These are phyloP conservation scores for Exophiala spinifera DNA, from an alignment of 2,329 filamentous ascomycete genomes.

Conservation along the genomic window DNA sequence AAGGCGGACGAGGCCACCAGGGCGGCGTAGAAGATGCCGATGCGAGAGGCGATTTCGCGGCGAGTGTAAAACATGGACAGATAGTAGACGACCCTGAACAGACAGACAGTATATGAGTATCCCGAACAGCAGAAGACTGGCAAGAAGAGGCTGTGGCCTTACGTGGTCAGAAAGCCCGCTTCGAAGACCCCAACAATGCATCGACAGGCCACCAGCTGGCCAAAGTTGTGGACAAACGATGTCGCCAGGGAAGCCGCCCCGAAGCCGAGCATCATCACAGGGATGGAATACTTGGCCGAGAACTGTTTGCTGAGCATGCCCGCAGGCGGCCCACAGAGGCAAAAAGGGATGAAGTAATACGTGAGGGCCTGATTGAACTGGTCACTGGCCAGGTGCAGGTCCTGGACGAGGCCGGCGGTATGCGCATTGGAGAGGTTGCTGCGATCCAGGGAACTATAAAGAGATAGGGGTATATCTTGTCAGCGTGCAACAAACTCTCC, in stretches of 20 bases:
- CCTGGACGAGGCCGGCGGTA: too few species aligned
- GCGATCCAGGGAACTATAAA: too few species aligned
- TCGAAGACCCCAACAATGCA: slow-evolving; percentile 69
- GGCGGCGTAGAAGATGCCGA: slow-evolving; percentile 72
- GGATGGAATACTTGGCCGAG: slow-evolving; percentile 59
- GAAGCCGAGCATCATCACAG: slow-evolving; percentile 66
- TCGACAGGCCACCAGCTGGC: slow-evolving; percentile 62
- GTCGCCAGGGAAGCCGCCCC: slow-evolving; percentile 60
- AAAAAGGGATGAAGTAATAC: slow-evolving; percentile 7
- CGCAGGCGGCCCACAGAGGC: slow-evolving; percentile 48
- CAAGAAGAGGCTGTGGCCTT: too few species aligned
- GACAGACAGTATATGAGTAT: too few species aligned
- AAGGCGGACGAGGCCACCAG: slow-evolving; percentile 70
- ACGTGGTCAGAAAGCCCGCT: slow-evolving; percentile 64
- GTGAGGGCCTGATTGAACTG: slow-evolving; percentile 9
- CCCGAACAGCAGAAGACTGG: not conserved
- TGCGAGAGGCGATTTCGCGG: slow-evolving; percentile 19
- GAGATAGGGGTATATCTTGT: too few species aligned
- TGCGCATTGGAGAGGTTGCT: too few species aligned
- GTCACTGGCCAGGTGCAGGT: too few species aligned
- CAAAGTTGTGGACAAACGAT: slow-evolving; percentile 41
- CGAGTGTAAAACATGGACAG: not conserved
- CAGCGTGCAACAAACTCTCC: too few species aligned
- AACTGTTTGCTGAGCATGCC: slow-evolving; percentile 65
- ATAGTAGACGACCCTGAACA: slow-evolving; percentile 44